phyloP scores from a whole-genome alignment of 441 rosid genomes.

The Syzygium syzygioides region DNA sequence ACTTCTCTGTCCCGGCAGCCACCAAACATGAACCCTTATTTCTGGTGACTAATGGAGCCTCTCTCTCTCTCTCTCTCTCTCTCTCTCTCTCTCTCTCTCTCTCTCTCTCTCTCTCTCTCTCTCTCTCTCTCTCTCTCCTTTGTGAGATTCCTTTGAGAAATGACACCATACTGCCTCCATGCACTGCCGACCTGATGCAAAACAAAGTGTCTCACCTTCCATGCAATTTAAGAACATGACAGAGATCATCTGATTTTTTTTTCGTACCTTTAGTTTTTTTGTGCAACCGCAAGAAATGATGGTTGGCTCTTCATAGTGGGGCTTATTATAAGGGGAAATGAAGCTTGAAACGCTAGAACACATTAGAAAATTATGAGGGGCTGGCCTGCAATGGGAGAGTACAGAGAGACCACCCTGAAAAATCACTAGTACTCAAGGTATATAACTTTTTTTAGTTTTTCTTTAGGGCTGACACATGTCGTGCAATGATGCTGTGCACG shows the following conservation, averaged over 20 bases:
- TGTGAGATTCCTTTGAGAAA: neutral
- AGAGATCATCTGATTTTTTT: neutral
- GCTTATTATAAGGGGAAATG: neutral
- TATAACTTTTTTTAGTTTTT: neutral
- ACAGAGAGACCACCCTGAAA: neutral
- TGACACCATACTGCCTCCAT: neutral
- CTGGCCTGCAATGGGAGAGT: neutral
- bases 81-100: conserved; percentile 10
- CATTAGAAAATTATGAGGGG: neutral
- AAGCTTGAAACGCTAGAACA: neutral
- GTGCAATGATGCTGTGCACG: neutral
- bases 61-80: neutral
- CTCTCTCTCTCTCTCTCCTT: neutral
- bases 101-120: neutral
- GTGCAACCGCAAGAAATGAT: neutral
- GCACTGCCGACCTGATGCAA: neutral
- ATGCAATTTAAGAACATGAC: neutral
- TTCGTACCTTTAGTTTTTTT: neutral
- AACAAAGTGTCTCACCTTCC: neutral
- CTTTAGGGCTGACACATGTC: neutral
- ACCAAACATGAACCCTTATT: conserved; percentile 33
- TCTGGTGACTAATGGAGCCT: conserved; percentile 24
- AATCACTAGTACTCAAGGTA: neutral
- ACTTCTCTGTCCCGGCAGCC: conserved; percentile 24
- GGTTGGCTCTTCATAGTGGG: neutral